Conservation (phyloP, 306 rosid species). For the Cicer arietinum region DNA sequence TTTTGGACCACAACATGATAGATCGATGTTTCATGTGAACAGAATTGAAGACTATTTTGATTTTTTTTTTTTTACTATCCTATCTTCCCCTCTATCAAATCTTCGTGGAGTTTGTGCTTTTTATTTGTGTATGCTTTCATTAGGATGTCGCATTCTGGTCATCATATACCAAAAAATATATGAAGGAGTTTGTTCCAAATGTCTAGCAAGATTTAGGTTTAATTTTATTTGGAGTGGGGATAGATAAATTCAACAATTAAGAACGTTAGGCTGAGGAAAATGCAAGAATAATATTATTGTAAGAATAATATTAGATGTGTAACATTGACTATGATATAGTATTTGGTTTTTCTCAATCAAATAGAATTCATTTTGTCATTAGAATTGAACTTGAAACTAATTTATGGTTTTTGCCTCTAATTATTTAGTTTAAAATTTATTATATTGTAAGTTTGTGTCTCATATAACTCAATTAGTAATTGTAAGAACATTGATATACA, state of each 20-base stretch:
- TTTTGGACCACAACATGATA: slow-evolving; percentile 35
- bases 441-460: too few relatives aligned
- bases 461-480: too few relatives aligned
- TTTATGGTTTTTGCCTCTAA: too few relatives aligned
- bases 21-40: not conserved
- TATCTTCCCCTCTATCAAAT: slow-evolving; percentile 1
- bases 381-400: too few relatives aligned
- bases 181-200: slow-evolving; percentile 54
- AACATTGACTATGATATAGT: too few relatives aligned
- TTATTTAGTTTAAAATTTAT: too few relatives aligned
- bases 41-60: slow-evolving; percentile 21
- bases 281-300: not conserved
- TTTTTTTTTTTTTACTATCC: slow-evolving; percentile 11
- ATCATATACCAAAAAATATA: slow-evolving; percentile 23
- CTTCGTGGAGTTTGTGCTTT: slow-evolving; percentile 9
- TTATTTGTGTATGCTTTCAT: slow-evolving; percentile 13
- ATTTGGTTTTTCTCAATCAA: too few relatives aligned
- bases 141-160: slow-evolving; percentile 35
- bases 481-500: too few relatives aligned
- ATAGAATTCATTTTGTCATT: too few relatives aligned
- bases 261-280: slow-evolving; percentile 36
- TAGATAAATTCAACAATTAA: not conserved
- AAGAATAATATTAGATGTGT: too few relatives aligned
- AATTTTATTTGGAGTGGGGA: slow-evolving; percentile 13
- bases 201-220: slow-evolving; percentile 37